phyloP scores from a whole-genome alignment of 2,329 filamentous ascomycete species.

The Plectosphaerella plurivora region DNA sequence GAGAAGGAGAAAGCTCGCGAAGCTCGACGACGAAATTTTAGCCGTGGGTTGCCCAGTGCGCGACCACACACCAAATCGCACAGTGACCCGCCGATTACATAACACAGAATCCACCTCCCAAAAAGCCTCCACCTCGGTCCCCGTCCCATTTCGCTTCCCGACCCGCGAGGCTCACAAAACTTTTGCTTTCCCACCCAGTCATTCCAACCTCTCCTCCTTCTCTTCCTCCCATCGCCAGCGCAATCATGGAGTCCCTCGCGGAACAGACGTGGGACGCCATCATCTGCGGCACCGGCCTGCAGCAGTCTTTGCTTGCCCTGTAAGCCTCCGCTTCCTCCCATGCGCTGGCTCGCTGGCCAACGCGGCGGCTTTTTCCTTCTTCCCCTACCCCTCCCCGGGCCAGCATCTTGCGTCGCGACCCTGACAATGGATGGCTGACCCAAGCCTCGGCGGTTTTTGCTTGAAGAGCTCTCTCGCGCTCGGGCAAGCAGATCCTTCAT shows the following conservation, averaged over 20 bases:
- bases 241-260: slow-evolving; percentile 66
- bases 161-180: slow-evolving; percentile 3
- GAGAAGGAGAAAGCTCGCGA: slow-evolving; percentile 12
- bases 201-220: neutral
- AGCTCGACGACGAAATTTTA: slow-evolving; percentile 7
- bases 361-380: neutral
- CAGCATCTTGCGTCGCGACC: slow-evolving; percentile 6
- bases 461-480: slow-evolving; percentile 83
- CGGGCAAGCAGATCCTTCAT: slow-evolving; percentile 86
- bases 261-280: slow-evolving; percentile 76
- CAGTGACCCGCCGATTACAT: neutral
- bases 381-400: slow-evolving; percentile 4
- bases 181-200: slow-evolving; percentile 6
- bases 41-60: slow-evolving; percentile 11
- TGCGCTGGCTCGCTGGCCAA: slow-evolving; percentile 7
- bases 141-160: slow-evolving; percentile 1
- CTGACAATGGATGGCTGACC: slow-evolving; percentile 58
- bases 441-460: slow-evolving; percentile 34
- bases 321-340: slow-evolving; percentile 40
- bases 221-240: neutral
- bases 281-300: slow-evolving; percentile 72
- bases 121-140: slow-evolving; percentile 6
- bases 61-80: neutral
- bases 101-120: neutral
- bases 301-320: slow-evolving; percentile 77